A percentile compares a stretch with the other conserved stretches of the same genome.
Evolutionary conservation across 2,329 filamentous ascomycete species (phyloP).

Genomic region (Penicillium sp.): DNA sequence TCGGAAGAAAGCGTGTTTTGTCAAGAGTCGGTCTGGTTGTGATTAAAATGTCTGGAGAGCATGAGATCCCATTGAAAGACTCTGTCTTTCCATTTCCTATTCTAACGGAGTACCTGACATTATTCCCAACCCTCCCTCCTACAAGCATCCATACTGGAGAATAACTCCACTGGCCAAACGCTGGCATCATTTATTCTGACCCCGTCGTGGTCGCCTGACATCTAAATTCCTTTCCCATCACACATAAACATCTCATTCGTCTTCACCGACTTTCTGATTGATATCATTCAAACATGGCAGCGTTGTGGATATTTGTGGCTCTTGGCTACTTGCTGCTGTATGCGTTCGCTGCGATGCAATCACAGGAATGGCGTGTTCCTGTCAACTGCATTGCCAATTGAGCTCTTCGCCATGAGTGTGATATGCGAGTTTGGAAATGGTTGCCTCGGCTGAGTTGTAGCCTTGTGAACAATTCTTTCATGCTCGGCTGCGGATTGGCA

Average conservation of each 20-base stretch:
- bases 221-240: neutral
- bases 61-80: neutral
- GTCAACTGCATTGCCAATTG: conserved; percentile 17
- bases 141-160: neutral
- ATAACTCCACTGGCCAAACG: neutral
- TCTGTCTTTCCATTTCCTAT: neutral
- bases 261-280: conserved; percentile 6
- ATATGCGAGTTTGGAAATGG: neutral
- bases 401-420: conserved; percentile 2
- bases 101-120: neutral
- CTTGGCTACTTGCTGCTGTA: conserved; percentile 31
- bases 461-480: neutral
- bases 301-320: conserved; percentile 29
- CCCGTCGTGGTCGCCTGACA: neutral
- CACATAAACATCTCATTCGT: neutral
- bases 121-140: neutral
- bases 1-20: conserved; percentile 10
- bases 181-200: neutral
- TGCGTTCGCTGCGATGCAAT: conserved; percentile 26
- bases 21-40: conserved; percentile 12
- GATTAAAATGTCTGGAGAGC: conserved; percentile 12
- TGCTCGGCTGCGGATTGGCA: neutral
- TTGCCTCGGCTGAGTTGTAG: too few species aligned
- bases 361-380: conserved; percentile 9
- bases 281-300: conserved; percentile 17